Evolutionary conservation across 257 asterid species (phyloP).

Genomic region (Nicotiana attenuata): DNA sequence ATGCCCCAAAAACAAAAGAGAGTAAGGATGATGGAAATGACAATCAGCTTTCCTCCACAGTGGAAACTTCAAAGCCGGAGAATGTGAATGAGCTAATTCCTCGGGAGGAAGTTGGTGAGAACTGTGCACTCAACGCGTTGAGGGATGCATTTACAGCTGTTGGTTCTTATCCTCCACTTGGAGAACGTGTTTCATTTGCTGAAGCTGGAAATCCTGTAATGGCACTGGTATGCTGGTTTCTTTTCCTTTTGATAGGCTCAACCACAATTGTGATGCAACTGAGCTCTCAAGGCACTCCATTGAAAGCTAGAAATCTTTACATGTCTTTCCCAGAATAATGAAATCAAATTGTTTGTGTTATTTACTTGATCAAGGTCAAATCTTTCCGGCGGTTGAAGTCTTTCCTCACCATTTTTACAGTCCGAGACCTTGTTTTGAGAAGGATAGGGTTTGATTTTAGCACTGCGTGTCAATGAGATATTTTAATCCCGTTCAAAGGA

Average conservation of each 20-base stretch:
- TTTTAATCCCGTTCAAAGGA: not conserved
- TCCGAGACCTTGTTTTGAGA: not conserved
- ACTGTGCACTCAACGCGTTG: slow-evolving; percentile 64
- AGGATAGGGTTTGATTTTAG: not conserved
- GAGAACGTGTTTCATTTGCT: slow-evolving; percentile 62
- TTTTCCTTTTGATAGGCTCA: not conserved
- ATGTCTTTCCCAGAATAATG: not conserved
- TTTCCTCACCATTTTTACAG: not conserved
- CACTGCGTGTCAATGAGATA: not conserved
- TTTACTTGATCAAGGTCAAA: not conserved
- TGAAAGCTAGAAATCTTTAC: not conserved
- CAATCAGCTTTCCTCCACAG: slow-evolving; percentile 46
- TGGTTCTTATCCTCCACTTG: slow-evolving; percentile 63
- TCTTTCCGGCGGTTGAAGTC: not conserved
- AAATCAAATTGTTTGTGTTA: not conserved
- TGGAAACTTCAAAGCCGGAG: slow-evolving; percentile 55
- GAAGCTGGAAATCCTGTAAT: slow-evolving; percentile 92
- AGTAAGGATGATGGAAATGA: slow-evolving; percentile 35
- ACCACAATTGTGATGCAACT: not conserved
- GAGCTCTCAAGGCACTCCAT: not conserved
- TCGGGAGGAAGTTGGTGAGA: slow-evolving; percentile 38
- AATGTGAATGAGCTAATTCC: slow-evolving; percentile 38
- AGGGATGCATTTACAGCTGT: slow-evolving; percentile 88
- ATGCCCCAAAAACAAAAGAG: slow-evolving; percentile 41
- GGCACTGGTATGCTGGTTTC: slow-evolving; percentile 66